A percentile compares a stretch with the other conserved stretches of the same genome.
These are phyloP conservation scores for Copromyces sp. DNA, from an alignment of 495 filamentous ascomycete species.

Conservation along the genomic window DNA sequence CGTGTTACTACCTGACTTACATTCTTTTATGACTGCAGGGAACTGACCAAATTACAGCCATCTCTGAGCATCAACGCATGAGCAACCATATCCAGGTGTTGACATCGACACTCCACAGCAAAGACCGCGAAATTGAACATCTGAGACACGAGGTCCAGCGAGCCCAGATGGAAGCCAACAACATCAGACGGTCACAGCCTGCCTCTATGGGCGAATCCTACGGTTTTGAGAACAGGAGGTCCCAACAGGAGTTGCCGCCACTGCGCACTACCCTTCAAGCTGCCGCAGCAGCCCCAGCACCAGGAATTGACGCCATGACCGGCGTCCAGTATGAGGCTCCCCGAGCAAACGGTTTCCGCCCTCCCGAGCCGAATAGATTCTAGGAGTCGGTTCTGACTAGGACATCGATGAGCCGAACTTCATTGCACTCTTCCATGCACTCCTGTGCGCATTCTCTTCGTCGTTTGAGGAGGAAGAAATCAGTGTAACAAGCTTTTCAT, in stretches of 20 bases:
- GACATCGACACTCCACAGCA: constrained; percentile 25
- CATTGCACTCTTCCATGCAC: neutral
- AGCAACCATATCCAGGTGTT: constrained; percentile 24
- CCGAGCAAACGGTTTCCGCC: constrained; percentile 27
- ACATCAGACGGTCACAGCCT: constrained; percentile 31
- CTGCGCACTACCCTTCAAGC: constrained; percentile 27
- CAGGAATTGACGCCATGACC: constrained; percentile 40
- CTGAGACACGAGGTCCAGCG: constrained; percentile 33
- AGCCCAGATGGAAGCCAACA: constrained; percentile 2
- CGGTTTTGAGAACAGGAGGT: constrained; percentile 19
- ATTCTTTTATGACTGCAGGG: neutral
- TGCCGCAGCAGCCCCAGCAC: constrained; percentile 7
- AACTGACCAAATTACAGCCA: constrained; percentile 30
- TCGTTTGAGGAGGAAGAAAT: neutral
- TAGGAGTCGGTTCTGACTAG: neutral
- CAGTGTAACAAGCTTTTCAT: neutral
- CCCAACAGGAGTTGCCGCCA: constrained; percentile 37
- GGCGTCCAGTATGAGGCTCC: constrained; percentile 44
- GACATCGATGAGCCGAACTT: neutral
- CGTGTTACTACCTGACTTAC: constrained; percentile 1
- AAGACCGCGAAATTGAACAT: constrained; percentile 35
- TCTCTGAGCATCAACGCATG: constrained; percentile 43
- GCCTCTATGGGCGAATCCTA: constrained; percentile 17
- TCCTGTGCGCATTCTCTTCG: neutral
- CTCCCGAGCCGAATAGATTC: constrained; percentile 9